These are phyloP conservation scores for Podospora australis DNA, from an alignment of 495 filamentous ascomycete species.

Conservation along the genomic window DNA sequence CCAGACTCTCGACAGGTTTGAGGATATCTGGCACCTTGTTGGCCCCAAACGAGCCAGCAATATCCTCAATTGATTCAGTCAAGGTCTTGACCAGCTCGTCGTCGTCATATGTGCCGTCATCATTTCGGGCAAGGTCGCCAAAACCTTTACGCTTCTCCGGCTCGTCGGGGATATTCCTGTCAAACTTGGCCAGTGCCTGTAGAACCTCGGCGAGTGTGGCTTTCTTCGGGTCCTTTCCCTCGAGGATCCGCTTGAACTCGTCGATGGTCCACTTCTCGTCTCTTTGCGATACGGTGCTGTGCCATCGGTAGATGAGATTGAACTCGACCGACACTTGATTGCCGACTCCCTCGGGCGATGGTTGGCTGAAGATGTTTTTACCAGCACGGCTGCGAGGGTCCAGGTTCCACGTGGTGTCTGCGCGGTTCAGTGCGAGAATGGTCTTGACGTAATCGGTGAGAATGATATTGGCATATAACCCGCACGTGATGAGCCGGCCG, in stretches of 20 bases:
- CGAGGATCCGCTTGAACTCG: slow-evolving; percentile 48
- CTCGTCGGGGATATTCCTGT: slow-evolving; percentile 43
- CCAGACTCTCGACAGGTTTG: slow-evolving; percentile 65
- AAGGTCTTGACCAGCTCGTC: slow-evolving; percentile 57
- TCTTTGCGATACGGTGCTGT: slow-evolving; percentile 55
- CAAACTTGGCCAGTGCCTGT: slow-evolving; percentile 44
- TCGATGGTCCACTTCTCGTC: slow-evolving; percentile 64
- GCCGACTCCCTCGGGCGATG: slow-evolving; percentile 53
- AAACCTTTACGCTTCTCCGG: slow-evolving; percentile 51
- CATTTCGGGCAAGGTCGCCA: slow-evolving; percentile 46
- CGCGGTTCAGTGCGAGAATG: slow-evolving; percentile 60
- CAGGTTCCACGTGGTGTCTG: slow-evolving; percentile 68
- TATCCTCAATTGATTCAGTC: slow-evolving; percentile 44
- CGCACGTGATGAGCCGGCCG: slow-evolving; percentile 68
- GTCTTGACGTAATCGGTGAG: slow-evolving; percentile 74
- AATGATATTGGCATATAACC: slow-evolving; percentile 76
- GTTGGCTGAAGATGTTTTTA: slow-evolving; percentile 23
- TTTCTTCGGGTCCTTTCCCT: slow-evolving; percentile 45
- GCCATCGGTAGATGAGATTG: slow-evolving; percentile 65
- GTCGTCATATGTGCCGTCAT: slow-evolving; percentile 46
- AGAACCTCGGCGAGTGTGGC: slow-evolving; percentile 47
- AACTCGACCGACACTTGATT: slow-evolving; percentile 76
- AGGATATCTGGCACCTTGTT: slow-evolving; percentile 62
- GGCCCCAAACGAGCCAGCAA: slow-evolving; percentile 52
- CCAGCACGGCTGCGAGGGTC: slow-evolving; percentile 54